Percentiles rank a stretch among this genome's conserved stretches.
Conservation (phyloP, 257 asterid genomes). For the Ajuga chamaepitys region DNA sequence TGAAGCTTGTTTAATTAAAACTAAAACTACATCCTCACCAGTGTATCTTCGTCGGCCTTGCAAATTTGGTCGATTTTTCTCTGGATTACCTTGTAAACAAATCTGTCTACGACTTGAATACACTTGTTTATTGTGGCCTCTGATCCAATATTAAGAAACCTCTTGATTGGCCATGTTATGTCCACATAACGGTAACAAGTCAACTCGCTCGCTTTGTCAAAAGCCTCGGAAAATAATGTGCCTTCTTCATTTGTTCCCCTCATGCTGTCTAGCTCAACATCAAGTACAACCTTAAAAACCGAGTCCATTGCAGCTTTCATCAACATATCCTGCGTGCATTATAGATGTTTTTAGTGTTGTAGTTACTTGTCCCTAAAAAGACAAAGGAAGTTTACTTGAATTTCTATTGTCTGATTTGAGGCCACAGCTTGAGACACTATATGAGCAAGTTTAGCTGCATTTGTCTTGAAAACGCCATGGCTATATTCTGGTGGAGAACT, state of each 20-base stretch:
- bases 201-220: constrained; percentile 59
- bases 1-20: too few relatives aligned
- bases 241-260: constrained; percentile 44
- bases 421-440: constrained; percentile 28
- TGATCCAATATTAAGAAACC: constrained; percentile 46
- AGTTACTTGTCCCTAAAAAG: too few relatives aligned
- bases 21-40: too few relatives aligned
- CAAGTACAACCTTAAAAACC: constrained; percentile 56
- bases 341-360: too few relatives aligned
- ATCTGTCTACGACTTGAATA: constrained; percentile 37
- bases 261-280: constrained; percentile 55
- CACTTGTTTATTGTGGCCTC: constrained; percentile 50
- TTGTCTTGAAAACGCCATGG: too few relatives aligned
- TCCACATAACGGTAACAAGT: constrained; percentile 45
- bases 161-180: constrained; percentile 49
- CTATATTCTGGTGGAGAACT: too few relatives aligned
- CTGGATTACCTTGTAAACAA: constrained; percentile 41
- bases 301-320: constrained; percentile 67
- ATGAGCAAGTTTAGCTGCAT: constrained; percentile 42
- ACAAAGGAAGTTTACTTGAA: constrained; percentile 28
- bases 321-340: constrained; percentile 43
- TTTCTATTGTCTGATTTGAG: constrained; percentile 30
- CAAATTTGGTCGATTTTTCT: constrained; percentile 40
- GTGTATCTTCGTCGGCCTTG: constrained; percentile 12
- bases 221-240: constrained; percentile 36